Conservation (phyloP, 2,329 filamentous ascomycete species). For the Pseudopithomyces maydicus region DNA sequence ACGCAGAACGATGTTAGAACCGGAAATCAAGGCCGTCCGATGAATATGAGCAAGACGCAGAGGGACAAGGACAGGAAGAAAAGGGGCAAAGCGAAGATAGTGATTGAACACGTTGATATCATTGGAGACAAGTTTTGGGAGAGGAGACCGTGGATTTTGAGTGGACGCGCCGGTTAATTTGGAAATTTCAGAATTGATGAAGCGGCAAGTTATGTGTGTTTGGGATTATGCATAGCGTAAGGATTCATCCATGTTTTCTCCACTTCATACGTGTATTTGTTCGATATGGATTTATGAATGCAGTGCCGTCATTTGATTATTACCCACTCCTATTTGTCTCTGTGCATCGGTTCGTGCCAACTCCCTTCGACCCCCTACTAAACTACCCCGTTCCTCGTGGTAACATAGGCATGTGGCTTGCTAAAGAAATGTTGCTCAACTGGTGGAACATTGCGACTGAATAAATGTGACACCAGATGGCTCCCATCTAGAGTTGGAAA, state of each 20-base stretch:
- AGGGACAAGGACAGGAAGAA: slow-evolving; percentile 82
- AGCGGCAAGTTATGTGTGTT: neutral
- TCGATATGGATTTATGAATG: neutral
- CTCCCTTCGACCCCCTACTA: too few relatives aligned
- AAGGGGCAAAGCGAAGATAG: slow-evolving; percentile 77
- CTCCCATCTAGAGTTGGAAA: too few relatives aligned
- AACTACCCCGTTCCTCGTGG: too few relatives aligned
- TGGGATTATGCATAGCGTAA: too few relatives aligned
- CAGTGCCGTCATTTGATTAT: too few relatives aligned
- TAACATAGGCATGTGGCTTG: too few relatives aligned
- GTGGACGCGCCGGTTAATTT: slow-evolving; percentile 35
- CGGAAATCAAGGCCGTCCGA: slow-evolving; percentile 43
- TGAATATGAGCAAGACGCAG: slow-evolving; percentile 75
- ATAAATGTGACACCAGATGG: too few relatives aligned
- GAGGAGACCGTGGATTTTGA: slow-evolving; percentile 73
- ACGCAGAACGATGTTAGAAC: slow-evolving; percentile 13
- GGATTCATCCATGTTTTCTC: too few relatives aligned
- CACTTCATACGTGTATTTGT: neutral
- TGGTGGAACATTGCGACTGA: too few relatives aligned
- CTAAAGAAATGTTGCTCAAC: too few relatives aligned
- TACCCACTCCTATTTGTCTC: too few relatives aligned
- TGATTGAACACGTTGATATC: slow-evolving; percentile 87
- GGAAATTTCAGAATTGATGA: neutral
- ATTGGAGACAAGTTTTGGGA: slow-evolving; percentile 97
- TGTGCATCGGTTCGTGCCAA: too few relatives aligned